Conservation (phyloP, 2,329 filamentous ascomycete genomes). For the Sporothrix variecibatus region DNA sequence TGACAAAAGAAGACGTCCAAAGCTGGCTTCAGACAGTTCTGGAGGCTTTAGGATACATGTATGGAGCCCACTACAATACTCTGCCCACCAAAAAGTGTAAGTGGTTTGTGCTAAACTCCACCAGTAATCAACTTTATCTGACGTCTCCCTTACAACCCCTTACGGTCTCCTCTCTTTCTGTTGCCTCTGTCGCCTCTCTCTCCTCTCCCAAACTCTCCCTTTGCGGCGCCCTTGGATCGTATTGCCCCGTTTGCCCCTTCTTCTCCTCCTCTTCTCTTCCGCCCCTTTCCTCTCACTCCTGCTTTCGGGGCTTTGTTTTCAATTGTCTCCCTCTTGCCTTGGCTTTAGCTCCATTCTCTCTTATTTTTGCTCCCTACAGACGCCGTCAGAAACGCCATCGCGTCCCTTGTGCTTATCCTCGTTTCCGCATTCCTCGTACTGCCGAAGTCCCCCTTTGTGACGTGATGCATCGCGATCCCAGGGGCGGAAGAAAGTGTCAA, state of each 20-base stretch:
- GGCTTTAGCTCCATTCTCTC: background rate
- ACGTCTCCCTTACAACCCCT: background rate
- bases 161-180: background rate
- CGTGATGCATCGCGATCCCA: background rate
- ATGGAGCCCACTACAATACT: background rate
- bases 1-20: background rate
- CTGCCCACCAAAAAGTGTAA: background rate
- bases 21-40: background rate
- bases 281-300: background rate
- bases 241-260: background rate
- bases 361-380: conserved; percentile 10
- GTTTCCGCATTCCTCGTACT: conserved; percentile 13
- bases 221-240: background rate
- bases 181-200: background rate
- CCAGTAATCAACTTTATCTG: background rate
- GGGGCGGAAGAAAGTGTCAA: background rate
- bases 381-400: background rate
- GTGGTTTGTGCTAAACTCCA: background rate
- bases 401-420: conserved; percentile 11
- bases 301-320: too few relatives aligned
- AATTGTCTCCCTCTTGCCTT: background rate
- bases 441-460: background rate
- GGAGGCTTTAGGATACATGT: background rate
- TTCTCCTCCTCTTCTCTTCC: background rate
- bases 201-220: background rate